Evolutionary conservation across 208 protist genomes (phyloP), one percentile per base, ranked within the genome.

Genomic region (Porcisia hertigi): DNA sequence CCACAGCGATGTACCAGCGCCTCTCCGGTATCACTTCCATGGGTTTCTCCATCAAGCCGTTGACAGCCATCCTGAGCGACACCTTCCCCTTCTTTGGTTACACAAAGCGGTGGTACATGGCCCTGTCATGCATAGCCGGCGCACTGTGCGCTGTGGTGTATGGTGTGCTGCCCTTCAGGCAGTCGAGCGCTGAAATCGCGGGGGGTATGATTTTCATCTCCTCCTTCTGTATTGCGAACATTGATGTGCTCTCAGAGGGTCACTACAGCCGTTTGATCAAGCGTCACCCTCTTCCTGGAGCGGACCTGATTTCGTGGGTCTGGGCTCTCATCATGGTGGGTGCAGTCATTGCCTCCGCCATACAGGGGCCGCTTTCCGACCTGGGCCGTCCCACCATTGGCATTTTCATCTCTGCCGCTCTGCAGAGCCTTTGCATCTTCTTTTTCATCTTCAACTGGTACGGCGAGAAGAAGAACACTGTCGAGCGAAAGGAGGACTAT

Each of bases 101-200:
- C 76, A 88, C 80, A 57, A 92, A 92, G 78, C 80, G 86, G 25
- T 90, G 79, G 81, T 88, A 88, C 83, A 86, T 90, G 83, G 59
- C 75, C 11, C 18, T 71, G 25, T 86, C 87, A 11, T 87, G 80
- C 59, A 54, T 88, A 4, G 55, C 75, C 23, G 80, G 83, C 45
- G 76, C 64, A 30, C 82, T 72, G 30, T 86, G 76, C 63, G 53
- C 83, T 12, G 69, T 92, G 25, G 83, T 76, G 25, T 89, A 85
- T 63, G 85, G 78, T 52, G 53, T 88, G 2, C 71, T 91, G 49
- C 87, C 87, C 0, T 79, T 81, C 30, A 83, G 67, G 65, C 41
- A 60, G 65, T 73, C 76, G 39, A 88, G 79, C 77, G 87, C 80
- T n/a, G 65, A 52, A 43, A 81, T 80, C 20, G 84, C 78, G 14